Evolutionary conservation across 2,329 filamentous ascomycete species (phyloP).

Genomic region (Trichoderma citrinoviride): DNA sequence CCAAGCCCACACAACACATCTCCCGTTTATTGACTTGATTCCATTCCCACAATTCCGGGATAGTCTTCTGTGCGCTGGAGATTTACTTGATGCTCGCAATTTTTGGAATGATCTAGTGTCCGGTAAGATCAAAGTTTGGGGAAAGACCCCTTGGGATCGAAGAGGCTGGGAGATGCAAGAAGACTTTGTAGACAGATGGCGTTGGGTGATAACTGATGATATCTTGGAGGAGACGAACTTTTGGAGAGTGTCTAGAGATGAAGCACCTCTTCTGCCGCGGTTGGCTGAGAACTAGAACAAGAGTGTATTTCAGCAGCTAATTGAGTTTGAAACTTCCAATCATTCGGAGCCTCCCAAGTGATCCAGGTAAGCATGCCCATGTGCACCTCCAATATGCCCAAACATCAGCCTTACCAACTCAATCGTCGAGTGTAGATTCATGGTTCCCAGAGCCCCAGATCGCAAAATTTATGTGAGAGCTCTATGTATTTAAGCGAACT

Average conservation of each 20-base stretch:
- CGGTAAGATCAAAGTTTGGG: background rate
- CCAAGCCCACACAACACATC: background rate
- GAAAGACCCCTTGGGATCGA: slow-evolving; percentile 6
- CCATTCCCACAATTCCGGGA: background rate
- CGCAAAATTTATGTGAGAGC: no score
- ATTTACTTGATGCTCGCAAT: background rate
- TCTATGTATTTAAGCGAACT: no score
- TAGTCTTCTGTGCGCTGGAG: background rate
- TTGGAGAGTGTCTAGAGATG: slow-evolving; percentile 8
- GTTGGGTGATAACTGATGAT: background rate
- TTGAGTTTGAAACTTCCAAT: no score
- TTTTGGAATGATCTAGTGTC: slow-evolving; percentile 3
- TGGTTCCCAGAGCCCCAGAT: no score
- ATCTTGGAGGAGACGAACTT: slow-evolving; percentile 10
- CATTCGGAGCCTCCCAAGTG: no score
- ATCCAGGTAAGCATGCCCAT: no score
- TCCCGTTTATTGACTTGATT: slow-evolving; percentile 2
- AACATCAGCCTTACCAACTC: no score
- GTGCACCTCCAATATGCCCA: no score
- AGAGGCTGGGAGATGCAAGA: slow-evolving; percentile 13
- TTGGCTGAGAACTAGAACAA: no score
- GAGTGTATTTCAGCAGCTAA: no score
- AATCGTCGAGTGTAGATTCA: no score
- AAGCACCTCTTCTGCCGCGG: background rate
- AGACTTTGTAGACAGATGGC: background rate